These are phyloP conservation scores for Wallacemonas sp. DNA, from an alignment of 208 protist genomes.

Conservation along the genomic window DNA sequence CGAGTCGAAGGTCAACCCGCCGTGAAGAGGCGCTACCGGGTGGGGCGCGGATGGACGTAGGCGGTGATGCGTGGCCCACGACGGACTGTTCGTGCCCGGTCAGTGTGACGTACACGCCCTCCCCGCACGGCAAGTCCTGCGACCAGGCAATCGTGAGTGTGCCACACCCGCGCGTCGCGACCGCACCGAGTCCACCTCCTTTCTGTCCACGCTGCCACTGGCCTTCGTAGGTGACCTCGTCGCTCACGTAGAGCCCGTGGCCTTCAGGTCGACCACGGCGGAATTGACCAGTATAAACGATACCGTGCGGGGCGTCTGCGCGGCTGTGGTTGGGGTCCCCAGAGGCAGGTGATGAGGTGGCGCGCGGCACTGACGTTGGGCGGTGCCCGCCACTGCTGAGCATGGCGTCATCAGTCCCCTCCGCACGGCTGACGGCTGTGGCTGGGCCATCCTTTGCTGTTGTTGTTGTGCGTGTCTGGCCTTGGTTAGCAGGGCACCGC, in stretches of 20 bases:
- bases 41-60: neutral
- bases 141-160: conserved; percentile 56
- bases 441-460: too few species aligned
- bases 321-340: too few species aligned
- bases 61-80: conserved; percentile 11
- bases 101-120: conserved; percentile 22
- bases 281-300: conserved; percentile 66
- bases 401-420: too few species aligned
- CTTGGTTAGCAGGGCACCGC: too few species aligned
- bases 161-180: conserved; percentile 36
- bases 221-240: conserved; percentile 63
- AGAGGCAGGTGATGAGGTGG: too few species aligned
- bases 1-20: conserved; percentile 10
- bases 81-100: conserved; percentile 9
- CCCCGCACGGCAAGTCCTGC: conserved; percentile 51
- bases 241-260: conserved; percentile 49
- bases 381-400: neutral
- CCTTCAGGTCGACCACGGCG: conserved; percentile 61
- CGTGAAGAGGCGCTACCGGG: neutral
- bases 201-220: conserved; percentile 71
- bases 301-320: conserved; percentile 10
- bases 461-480: too few species aligned
- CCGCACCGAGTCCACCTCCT: conserved; percentile 56
- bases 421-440: too few species aligned
- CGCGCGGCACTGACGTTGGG: too few species aligned